phyloP scores from a whole-genome alignment of 1,284 basidiomycete genomes.

The Lentinus polychrous region DNA sequence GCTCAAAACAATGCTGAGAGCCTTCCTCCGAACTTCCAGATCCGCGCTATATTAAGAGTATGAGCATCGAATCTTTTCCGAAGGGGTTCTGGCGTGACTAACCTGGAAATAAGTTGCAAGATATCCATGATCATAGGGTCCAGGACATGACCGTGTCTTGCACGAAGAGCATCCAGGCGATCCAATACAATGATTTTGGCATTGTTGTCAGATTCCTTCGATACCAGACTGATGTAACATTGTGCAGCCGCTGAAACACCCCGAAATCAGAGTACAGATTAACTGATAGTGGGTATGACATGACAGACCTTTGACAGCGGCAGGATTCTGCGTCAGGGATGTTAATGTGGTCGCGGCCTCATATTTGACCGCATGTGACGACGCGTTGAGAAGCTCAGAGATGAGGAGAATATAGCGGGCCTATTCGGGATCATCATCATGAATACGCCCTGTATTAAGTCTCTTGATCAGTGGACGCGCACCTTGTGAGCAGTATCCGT shows the following conservation, averaged over 20 bases:
- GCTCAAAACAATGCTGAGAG: conserved; percentile 83
- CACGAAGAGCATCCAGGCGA: conserved; percentile 79
- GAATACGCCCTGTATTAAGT: background rate
- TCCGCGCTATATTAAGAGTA: conserved; percentile 60
- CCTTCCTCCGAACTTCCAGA: conserved; percentile 95
- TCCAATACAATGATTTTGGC: conserved; percentile 98
- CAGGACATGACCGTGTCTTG: conserved; percentile 87
- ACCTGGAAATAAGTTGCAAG: conserved; percentile 84
- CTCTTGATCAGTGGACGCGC: conserved; percentile 21
- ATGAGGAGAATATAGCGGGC: conserved; percentile 90
- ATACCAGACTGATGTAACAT: conserved; percentile 84
- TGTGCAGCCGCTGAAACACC: conserved; percentile 71
- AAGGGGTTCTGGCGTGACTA: conserved; percentile 10
- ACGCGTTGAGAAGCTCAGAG: conserved; percentile 89
- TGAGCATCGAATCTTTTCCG: background rate
- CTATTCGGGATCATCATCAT: conserved; percentile 31
- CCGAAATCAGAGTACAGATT: background rate
- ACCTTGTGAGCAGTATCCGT: conserved; percentile 77
- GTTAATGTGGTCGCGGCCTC: conserved; percentile 96
- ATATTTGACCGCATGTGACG: conserved; percentile 95
- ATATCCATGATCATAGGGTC: conserved; percentile 96
- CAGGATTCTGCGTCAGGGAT: conserved; percentile 91
- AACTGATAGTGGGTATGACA: background rate
- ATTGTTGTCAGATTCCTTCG: conserved; percentile 98
- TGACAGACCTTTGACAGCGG: conserved; percentile 82